Evolutionary conservation across 768 basidiomycete species (phyloP).

Genomic region (Lentinula raphanica): DNA sequence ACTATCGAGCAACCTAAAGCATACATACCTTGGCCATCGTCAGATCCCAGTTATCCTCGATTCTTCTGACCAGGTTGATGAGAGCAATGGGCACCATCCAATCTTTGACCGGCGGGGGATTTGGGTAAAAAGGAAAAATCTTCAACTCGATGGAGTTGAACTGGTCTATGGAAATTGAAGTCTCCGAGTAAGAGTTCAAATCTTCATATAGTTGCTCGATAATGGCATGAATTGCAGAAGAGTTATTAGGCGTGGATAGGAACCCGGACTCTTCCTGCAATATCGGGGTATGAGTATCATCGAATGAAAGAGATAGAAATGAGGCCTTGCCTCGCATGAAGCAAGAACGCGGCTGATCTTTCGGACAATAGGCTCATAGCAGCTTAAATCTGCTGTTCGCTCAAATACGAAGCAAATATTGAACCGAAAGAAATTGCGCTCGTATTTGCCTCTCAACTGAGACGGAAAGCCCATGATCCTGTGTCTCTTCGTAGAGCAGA

Average conservation of each 20-base stretch:
- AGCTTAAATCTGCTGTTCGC: slow-evolving; percentile 83
- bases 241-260: slow-evolving; percentile 68
- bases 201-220: slow-evolving; percentile 97
- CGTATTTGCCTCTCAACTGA: slow-evolving; percentile 65
- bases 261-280: slow-evolving; percentile 82
- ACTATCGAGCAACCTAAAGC: not conserved
- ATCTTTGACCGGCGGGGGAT: slow-evolving; percentile 82
- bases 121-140: slow-evolving; percentile 95
- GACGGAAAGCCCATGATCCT: slow-evolving; percentile 93
- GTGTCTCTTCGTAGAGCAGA: slow-evolving; percentile 73
- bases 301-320: not conserved
- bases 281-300: not conserved
- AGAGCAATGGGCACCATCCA: slow-evolving; percentile 95
- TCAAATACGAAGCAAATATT: slow-evolving; percentile 98
- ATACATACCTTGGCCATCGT: slow-evolving; percentile 75
- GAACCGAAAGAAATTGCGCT: slow-evolving; percentile 85
- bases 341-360: slow-evolving; percentile 90
- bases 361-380: slow-evolving; percentile 92
- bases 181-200: slow-evolving; percentile 95
- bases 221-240: slow-evolving; percentile 68
- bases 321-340: slow-evolving; percentile 77
- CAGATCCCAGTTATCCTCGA: slow-evolving; percentile 93
- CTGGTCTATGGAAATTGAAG: slow-evolving; percentile 83
- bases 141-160: slow-evolving; percentile 95
- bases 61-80: slow-evolving; percentile 73